These are phyloP conservation scores for Sporisorium scitamineum DNA, from an alignment of 1,284 basidiomycete species.

Conservation along the genomic window DNA sequence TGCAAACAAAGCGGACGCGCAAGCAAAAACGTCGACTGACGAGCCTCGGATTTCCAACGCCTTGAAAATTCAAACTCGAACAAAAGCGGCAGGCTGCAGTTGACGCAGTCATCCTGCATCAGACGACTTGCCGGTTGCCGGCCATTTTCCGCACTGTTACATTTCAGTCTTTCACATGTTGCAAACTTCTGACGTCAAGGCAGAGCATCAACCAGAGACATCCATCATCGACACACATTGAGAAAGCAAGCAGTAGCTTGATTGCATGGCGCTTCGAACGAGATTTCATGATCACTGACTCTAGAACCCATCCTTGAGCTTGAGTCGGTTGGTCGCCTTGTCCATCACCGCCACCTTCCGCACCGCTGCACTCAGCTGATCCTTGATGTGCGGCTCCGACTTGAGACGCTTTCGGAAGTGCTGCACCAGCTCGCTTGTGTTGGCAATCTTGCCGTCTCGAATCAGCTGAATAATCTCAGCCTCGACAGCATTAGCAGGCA, in stretches of 20 bases:
- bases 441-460: slow-evolving; percentile 51
- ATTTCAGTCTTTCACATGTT: neutral
- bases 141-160: neutral
- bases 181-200: neutral
- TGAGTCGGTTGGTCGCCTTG: slow-evolving; percentile 58
- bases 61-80: neutral
- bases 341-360: slow-evolving; percentile 62
- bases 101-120: neutral
- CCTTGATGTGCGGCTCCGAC: slow-evolving; percentile 60
- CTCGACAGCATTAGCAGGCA: slow-evolving; percentile 54
- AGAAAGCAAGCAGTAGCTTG: neutral
- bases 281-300: neutral
- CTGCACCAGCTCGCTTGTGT: slow-evolving; percentile 60
- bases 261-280: neutral
- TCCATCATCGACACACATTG: neutral
- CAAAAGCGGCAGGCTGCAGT: neutral
- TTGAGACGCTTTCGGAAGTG: slow-evolving; percentile 63
- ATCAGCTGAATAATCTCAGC: slow-evolving; percentile 59
- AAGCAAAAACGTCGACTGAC: neutral
- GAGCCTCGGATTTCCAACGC: slow-evolving; percentile 7
- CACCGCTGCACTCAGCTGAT: slow-evolving; percentile 58
- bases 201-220: neutral
- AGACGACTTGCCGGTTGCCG: neutral
- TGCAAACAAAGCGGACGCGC: neutral
- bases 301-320: slow-evolving; percentile 58